Evolutionary conservation across 2,329 filamentous ascomycete genomes (phyloP), one percentile per base, ranked within the genome.

Genomic region (Gnomoniopsis sp.): DNA sequence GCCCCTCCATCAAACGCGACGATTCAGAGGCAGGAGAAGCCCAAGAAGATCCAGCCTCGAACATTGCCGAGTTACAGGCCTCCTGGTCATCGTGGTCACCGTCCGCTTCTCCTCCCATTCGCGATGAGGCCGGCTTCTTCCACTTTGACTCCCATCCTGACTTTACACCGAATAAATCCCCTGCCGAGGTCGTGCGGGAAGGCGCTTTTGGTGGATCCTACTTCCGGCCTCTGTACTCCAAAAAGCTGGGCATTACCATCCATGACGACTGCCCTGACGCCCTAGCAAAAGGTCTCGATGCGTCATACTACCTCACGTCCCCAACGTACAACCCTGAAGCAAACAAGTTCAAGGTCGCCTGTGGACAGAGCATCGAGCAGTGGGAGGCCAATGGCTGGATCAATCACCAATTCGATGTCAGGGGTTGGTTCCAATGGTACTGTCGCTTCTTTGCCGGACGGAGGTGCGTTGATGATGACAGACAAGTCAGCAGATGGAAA

Each of bases 341-440:
- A 26, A 83, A 84, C 67, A 83, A 82, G 63, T 82, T 74, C 68
- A 76, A 76, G 57, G 79, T 81, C 3, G 63, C 74, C 3, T 81
- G 79, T 63, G 81, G 81, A 4, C 81, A 83, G 68, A 75, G 69
- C 17, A 82, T 83, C 48, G 79, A 83, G 64, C 75, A 80, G 62
- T 83, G 81, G 81, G 81, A 84, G 64, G 77, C 76, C 0, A 73
- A 73, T 3, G 81, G 81, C 0, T 84, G 80, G 81, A 83, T 84
- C 50, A 71, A 72, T n/a, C 80, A 82, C 62, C 71, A 73, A 23
- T 75, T 76, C 55, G 81, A 84, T 65, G 76, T 81, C 2, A 67
- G 81, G 49, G 81, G 80, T 6, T 84, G 79, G 80, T 82, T 83
- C 63, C 80, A 83, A 65, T 83, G 80, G 80, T 83, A 82, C 65